Evolutionary conservation across 1,284 basidiomycete species (phyloP).

Genomic region (Lentinula novae-zelandiae): DNA sequence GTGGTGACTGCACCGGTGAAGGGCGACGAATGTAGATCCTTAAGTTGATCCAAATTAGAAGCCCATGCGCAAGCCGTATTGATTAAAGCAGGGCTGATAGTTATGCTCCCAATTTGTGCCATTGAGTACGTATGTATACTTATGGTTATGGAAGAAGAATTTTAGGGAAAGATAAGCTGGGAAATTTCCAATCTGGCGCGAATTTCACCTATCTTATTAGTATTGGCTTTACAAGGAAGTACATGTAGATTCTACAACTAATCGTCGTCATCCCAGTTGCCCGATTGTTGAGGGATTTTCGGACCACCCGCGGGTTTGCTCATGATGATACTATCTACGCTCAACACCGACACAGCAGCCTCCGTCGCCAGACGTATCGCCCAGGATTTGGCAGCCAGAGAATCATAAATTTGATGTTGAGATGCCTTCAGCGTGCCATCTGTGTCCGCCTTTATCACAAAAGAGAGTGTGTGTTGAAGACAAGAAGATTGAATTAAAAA

Average conservation of each 20-base stretch:
- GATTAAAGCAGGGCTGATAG: constrained; percentile 55
- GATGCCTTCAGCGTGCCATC: constrained; percentile 70
- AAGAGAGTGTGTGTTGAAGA: background rate
- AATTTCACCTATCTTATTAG: no score
- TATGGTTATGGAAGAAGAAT: no score
- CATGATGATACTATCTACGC: constrained; percentile 98
- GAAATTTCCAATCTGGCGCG: background rate
- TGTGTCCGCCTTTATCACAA: constrained; percentile 53
- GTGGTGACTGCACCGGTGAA: constrained; percentile 76
- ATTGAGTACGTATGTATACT: constrained; percentile 24
- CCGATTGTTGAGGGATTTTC: constrained; percentile 78
- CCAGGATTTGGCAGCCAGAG: constrained; percentile 88
- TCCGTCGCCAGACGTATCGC: constrained; percentile 88
- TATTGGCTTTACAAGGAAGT: background rate
- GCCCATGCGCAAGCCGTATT: constrained; percentile 81
- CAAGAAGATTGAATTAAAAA: background rate
- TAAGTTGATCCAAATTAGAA: constrained; percentile 58
- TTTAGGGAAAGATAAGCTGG: background rate
- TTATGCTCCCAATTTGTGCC: constrained; percentile 47
- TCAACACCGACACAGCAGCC: constrained; percentile 90
- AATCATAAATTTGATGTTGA: constrained; percentile 73
- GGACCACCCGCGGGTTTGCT: constrained; percentile 89
- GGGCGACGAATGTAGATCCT: constrained; percentile 57
- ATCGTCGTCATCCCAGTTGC: constrained; percentile 82
- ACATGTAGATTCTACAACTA: constrained; percentile 18